phyloP scores from a whole-genome alignment of 192 early-diverging fungal species.

The Mortierella antarctica region DNA sequence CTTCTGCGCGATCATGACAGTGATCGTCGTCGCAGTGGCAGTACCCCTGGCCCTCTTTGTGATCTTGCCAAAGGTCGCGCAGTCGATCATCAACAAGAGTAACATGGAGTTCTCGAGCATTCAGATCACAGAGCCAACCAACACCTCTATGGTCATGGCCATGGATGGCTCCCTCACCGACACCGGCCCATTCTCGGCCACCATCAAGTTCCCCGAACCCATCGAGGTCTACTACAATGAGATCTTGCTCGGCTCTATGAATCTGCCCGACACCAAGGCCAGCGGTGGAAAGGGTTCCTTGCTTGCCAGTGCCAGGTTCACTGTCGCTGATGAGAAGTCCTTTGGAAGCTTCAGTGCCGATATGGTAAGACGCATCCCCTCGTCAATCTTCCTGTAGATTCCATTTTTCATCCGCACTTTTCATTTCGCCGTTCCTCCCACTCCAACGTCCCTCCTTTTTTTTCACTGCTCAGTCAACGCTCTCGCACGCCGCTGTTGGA shows the following conservation, averaged over 20 bases:
- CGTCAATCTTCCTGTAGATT: background rate
- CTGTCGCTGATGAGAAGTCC: constrained; percentile 48
- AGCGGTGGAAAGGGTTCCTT: constrained; percentile 57
- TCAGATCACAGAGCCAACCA: constrained; percentile 52
- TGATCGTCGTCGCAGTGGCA: constrained; percentile 60
- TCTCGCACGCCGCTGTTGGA: too few species aligned
- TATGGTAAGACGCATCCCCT: constrained; percentile 27
- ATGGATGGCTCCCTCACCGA: constrained; percentile 43
- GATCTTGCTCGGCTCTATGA: constrained; percentile 53
- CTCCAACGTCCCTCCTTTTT: background rate
- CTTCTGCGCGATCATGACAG: constrained; percentile 59
- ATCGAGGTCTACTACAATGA: constrained; percentile 60
- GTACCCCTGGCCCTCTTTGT: constrained; percentile 64
- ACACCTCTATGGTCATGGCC: constrained; percentile 32
- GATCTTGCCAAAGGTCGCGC: constrained; percentile 64
- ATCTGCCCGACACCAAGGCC: constrained; percentile 49
- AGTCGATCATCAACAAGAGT: constrained; percentile 57
- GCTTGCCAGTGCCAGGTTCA: constrained; percentile 31
- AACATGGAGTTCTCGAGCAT: constrained; percentile 49
- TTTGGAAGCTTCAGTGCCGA: constrained; percentile 59
- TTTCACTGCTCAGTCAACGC: too few species aligned
- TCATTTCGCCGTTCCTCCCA: background rate
- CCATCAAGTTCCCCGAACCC: constrained; percentile 61
- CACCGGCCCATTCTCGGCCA: constrained; percentile 62
- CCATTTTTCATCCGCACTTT: background rate